Base-by-base conservation (phyloP, 257 asterid genomes). In the Solanum sejunctum region DNA sequence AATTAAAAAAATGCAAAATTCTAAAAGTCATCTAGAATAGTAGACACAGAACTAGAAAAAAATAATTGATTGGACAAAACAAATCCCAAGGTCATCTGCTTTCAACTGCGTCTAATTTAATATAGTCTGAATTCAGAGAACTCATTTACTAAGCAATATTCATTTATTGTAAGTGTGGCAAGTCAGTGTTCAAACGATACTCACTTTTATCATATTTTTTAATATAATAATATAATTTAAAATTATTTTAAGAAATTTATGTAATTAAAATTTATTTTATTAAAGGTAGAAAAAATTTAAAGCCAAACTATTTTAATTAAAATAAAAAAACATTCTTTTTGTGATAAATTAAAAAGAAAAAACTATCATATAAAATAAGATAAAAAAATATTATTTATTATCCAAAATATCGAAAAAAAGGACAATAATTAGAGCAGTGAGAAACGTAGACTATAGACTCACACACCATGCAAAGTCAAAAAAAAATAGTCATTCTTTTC, bases 101-200 rank as follows among this genome's bases (percentile, higher is more conserved):
- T 58, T 64, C 32, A 12, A 83, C 64, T 6, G 72, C 54, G 0
- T n/a, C 26, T 10, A 49, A 58, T 7, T 45, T 23, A 17, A 73
- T 73, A 63, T 28, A 49, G 45, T 70, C 61, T 84, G 89, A 84
- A 61, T 84, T 84, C 84, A 84, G 80, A 43, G 21, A 54, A 16
- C 21, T 15, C 73, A 87, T 84, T 72, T 64, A 63, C 61, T 83
- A n/a, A 21, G 13, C 3, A 47, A 47, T 75, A 49, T 75, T 73
- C 82, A 77, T 77, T 77, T 77, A 77, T 51, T 77, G 28, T 26
- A 77, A 77, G 82, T 23, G 63, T 77, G 82, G 82, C 16, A 51
- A 17, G 61, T 9, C 15, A 15, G 61, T 51, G 10, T 9, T 51
- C 15, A 26, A 51, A n/a, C n/a, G n/a, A n/a, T n/a, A n/a, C n/a